Evolutionary conservation across 2,329 filamentous ascomycete genomes (phyloP), one percentile per base, ranked within the genome.

Genomic region (Penicillium sp.): DNA sequence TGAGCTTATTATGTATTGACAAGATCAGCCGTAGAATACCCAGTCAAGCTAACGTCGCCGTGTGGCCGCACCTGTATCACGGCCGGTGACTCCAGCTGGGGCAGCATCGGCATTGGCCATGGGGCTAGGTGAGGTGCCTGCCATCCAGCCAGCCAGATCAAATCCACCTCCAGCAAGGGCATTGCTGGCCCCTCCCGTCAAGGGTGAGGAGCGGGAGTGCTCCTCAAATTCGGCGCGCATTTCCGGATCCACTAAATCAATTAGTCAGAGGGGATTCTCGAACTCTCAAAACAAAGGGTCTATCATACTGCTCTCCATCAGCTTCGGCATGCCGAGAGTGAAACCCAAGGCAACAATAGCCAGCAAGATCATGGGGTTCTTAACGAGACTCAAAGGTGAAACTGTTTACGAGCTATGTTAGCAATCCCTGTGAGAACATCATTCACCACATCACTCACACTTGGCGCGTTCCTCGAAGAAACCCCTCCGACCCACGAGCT

Each of bases 301-400:
- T 84, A 31, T 39, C 91, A 61, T 85, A 97, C 93, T 96, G 73
- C 95, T 97, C 51, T 98, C 93, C 79, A 98, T 87, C 55, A 99
- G 76, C 76, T 97, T 95, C 14, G 95, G 95, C 90, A 98, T 91
- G 64, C 93, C 93, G 68, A 98, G 83, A 61, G 96, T 92, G 64
- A 97, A 80, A 5, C 79, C 87, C 80, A 97, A 86, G 60, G 88
- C 91, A 39, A 95, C 87, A 33, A 96, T 77, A 4, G 89, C 92
- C 80, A 99, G 89, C 59, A 99, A 83, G 62, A 98, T 97, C 92
- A 98, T 98, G 3, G 95, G 95, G 72, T 91, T 96, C 81, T 95
- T 95, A 68, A 97, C 81, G 55, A 97, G 87, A 57, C 84, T 85
- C 56, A 97, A 70, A n/a, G 93, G 82, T 19, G 88, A 91, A 78